phyloP scores from a whole-genome alignment of 1,139 yeast genomes.

The Lizanozyma gosingica region DNA sequence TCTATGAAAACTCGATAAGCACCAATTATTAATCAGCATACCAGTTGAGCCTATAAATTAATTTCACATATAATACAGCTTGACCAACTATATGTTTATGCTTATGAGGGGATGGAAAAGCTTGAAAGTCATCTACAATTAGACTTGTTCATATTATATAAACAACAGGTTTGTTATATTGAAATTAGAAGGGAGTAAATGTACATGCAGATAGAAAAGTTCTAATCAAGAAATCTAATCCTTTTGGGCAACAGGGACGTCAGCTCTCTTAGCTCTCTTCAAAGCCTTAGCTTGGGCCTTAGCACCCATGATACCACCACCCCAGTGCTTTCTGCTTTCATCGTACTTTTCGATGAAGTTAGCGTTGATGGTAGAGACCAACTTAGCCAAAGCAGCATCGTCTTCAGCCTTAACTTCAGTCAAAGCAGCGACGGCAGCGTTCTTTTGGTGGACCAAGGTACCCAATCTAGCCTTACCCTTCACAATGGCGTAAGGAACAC shows the following conservation, averaged over 20 bases:
- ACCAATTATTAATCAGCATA: too few species aligned
- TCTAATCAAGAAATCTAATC: neutral
- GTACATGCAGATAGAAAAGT: neutral
- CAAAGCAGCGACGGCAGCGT: slow-evolving; percentile 93
- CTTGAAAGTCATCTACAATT: too few species aligned
- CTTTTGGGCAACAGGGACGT: neutral
- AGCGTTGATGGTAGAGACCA: slow-evolving; percentile 84
- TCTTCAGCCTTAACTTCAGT: slow-evolving; percentile 92
- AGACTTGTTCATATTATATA: too few species aligned
- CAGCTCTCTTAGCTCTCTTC: slow-evolving; percentile 36
- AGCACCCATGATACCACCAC: slow-evolving; percentile 97
- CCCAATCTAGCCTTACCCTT: slow-evolving; percentile 99
- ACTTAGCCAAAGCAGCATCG: slow-evolving; percentile 87
- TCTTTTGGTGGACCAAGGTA: slow-evolving; percentile 93
- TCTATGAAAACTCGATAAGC: too few species aligned
- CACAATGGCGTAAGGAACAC: slow-evolving; percentile 96
- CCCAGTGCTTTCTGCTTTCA: slow-evolving; percentile 97
- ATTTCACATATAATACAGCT: too few species aligned
- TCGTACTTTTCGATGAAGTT: slow-evolving; percentile 91
- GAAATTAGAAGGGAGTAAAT: neutral
- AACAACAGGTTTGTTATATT: neutral
- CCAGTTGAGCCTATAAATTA: too few species aligned
- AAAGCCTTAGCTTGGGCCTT: slow-evolving; percentile 73
- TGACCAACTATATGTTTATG: too few species aligned
- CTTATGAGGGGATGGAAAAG: too few species aligned